Conservation (phyloP, 768 basidiomycete species). For the Trametes elegans region DNA sequence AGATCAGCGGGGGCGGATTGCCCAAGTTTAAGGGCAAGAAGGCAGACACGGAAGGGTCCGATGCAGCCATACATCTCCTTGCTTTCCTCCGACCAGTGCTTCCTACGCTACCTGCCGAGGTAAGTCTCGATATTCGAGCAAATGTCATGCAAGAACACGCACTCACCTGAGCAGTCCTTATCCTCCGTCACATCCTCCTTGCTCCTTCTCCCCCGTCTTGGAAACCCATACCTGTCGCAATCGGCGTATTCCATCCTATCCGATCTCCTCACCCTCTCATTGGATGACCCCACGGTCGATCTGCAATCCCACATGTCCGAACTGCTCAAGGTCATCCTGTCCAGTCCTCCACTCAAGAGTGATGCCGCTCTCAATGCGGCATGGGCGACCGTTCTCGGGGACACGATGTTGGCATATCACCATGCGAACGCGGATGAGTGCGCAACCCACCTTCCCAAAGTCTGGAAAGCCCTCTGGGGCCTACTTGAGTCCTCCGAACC, state of each 20-base stretch:
- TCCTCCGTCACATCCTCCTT: constrained; percentile 68
- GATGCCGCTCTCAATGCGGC: constrained; percentile 67
- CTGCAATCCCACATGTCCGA: constrained; percentile 53
- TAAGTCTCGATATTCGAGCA: constrained; percentile 43
- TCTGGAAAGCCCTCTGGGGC: constrained; percentile 75
- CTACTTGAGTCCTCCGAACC: constrained; percentile 73
- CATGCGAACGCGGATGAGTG: constrained; percentile 48
- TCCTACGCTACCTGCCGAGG: constrained; percentile 60
- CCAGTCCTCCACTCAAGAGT: constrained; percentile 63
- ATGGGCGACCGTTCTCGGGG: constrained; percentile 78
- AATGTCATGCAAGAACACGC: constrained; percentile 13
- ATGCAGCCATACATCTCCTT: constrained; percentile 76
- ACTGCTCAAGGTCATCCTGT: constrained; percentile 65
- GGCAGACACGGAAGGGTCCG: constrained; percentile 55
- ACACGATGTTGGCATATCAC: constrained; percentile 65
- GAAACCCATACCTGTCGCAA: constrained; percentile 87
- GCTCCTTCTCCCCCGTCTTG: constrained; percentile 80
- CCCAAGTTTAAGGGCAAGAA: constrained; percentile 59
- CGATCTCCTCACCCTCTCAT: constrained; percentile 62
- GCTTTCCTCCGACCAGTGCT: constrained; percentile 67
- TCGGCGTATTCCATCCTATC: constrained; percentile 85
- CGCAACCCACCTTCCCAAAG: constrained; percentile 52
- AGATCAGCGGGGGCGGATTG: constrained; percentile 60
- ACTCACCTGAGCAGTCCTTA: constrained; percentile 52
- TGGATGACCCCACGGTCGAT: constrained; percentile 48